Evolutionary conservation across 2,329 filamentous ascomycete species (phyloP).

Genomic region (Aspergillus sp.): DNA sequence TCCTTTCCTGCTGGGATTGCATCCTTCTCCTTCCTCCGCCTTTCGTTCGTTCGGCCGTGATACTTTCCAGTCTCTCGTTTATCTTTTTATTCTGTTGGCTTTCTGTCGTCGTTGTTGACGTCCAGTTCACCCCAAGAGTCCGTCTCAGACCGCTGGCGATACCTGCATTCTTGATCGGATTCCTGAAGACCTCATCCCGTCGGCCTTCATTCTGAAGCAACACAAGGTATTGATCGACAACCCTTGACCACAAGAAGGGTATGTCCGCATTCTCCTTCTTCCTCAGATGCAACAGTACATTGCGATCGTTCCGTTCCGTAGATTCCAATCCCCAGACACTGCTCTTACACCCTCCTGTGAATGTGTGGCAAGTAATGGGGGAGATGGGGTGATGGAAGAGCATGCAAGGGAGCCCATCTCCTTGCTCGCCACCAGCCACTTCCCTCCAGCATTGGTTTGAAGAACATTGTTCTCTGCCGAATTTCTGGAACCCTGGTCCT

Average conservation of each 20-base stretch:
- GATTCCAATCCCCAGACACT: neutral
- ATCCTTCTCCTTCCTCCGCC: slow-evolving; percentile 1
- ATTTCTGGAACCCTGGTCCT: neutral
- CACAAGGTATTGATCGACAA: slow-evolving; percentile 3
- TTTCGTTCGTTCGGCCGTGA: neutral
- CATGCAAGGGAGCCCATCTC: slow-evolving; percentile 5
- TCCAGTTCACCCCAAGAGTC: neutral
- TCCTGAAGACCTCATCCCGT: neutral
- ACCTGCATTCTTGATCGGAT: slow-evolving; percentile 6
- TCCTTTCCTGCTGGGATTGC: slow-evolving; percentile 9
- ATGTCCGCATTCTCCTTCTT: slow-evolving; percentile 1
- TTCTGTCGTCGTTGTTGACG: neutral
- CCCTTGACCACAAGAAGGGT: slow-evolving; percentile 2
- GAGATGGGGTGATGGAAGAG: neutral
- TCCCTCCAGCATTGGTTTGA: neutral
- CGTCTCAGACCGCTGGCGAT: neutral
- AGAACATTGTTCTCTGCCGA: slow-evolving; percentile 1
- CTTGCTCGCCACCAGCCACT: slow-evolving; percentile 8
- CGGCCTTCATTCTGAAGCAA: neutral
- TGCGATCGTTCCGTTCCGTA: neutral
- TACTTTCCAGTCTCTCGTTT: slow-evolving; percentile 8
- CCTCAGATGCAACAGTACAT: neutral
- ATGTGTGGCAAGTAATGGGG: neutral
- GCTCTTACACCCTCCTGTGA: neutral
- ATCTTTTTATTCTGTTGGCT: neutral